These are phyloP conservation scores for Pyrus hybrid DNA, from an alignment of 331 rosid genomes.

Conservation along the genomic window DNA sequence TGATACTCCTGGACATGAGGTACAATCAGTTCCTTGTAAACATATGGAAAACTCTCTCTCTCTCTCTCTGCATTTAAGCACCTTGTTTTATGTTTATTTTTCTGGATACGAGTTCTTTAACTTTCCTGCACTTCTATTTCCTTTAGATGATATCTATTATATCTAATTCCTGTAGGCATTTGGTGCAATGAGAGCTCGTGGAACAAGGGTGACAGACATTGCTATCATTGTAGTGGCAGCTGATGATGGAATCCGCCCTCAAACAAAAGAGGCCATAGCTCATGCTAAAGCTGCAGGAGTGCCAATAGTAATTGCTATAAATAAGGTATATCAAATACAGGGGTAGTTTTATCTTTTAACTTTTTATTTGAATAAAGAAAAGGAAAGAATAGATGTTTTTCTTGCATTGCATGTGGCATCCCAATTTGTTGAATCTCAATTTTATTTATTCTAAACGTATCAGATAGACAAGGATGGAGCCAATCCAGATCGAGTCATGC, in stretches of 20 bases:
- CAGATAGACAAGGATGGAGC: conserved; percentile 98
- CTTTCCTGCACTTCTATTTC: conserved; percentile 13
- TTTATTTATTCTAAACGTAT: conserved; percentile 15
- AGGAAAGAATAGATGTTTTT: conserved; percentile 14
- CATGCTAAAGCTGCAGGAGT: conserved; percentile 98
- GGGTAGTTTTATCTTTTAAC: neutral
- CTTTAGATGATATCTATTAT: conserved; percentile 21
- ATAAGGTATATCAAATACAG: conserved; percentile 60
- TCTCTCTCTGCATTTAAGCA: neutral
- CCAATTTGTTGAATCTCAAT: conserved; percentile 8
- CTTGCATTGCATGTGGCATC: conserved; percentile 11
- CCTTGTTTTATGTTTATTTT: conserved; percentile 3
- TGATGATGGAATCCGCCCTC: conserved; percentile 98
- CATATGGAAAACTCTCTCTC: neutral
- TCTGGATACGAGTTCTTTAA: neutral
- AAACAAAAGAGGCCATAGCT: conserved; percentile 97
- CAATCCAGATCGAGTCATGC: conserved; percentile 94
- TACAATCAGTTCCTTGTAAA: conserved; percentile 17
- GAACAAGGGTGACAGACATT: conserved; percentile 96
- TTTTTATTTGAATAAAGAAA: neutral
- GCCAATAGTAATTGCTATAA: conserved; percentile 85
- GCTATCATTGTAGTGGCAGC: conserved; percentile 95
- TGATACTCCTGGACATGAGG: conserved; percentile 99
- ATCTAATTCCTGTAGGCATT: conserved; percentile 64
- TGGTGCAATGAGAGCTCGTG: conserved; percentile 99